These are phyloP conservation scores for Elsinoe ampelina DNA, from an alignment of 2,329 filamentous ascomycete genomes.

Conservation along the genomic window DNA sequence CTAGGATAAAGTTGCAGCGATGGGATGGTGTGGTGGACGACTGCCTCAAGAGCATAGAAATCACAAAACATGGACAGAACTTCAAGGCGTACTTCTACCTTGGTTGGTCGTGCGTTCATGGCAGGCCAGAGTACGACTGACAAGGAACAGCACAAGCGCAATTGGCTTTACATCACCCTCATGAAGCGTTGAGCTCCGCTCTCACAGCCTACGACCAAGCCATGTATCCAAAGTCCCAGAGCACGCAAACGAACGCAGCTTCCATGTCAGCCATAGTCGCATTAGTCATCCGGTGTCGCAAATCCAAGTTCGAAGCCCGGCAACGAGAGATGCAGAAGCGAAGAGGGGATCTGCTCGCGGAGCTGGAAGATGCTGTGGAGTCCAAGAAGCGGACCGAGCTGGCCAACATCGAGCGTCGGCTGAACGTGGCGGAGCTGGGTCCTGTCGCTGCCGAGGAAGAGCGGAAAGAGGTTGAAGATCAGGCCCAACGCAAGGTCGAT, in stretches of 20 bases:
- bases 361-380: constrained; percentile 48
- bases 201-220: constrained; percentile 57
- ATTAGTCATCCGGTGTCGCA: constrained; percentile 71
- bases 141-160: constrained; percentile 57
- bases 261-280: constrained; percentile 46
- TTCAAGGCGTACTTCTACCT: constrained; percentile 74
- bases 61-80: constrained; percentile 41
- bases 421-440: constrained; percentile 31
- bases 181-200: constrained; percentile 63
- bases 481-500: constrained; percentile 33
- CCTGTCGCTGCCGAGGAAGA: constrained; percentile 40
- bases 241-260: constrained; percentile 32
- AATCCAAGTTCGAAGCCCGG: constrained; percentile 69
- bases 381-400: constrained; percentile 39
- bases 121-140: background rate
- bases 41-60: constrained; percentile 62
- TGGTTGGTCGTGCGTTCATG: constrained; percentile 24
- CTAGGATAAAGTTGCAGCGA: constrained; percentile 61
- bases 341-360: constrained; percentile 48
- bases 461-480: constrained; percentile 35
- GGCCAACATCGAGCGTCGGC: constrained; percentile 21
- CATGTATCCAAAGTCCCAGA: constrained; percentile 47
- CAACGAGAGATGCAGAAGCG: constrained; percentile 55
- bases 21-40: constrained; percentile 71
- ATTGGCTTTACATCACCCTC: constrained; percentile 60